Conservation (phyloP, 495 filamentous ascomycete species). For the Talaromyces thailandensis region DNA sequence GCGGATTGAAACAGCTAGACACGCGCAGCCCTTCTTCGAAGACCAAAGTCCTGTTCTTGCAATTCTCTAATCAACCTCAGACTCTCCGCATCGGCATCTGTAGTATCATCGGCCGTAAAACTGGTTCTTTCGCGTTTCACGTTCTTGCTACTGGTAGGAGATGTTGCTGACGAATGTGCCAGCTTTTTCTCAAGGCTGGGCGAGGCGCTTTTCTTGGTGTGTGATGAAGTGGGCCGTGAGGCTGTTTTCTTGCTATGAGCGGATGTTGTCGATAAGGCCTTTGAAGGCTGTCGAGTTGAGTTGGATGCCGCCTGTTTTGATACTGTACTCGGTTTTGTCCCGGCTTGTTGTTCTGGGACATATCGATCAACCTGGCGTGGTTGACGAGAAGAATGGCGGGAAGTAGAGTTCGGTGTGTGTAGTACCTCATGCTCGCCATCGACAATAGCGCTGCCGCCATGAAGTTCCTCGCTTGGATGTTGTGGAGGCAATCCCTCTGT, state of each 20-base stretch:
- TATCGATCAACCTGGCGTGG: slow-evolving; percentile 37
- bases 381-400: slow-evolving; percentile 42
- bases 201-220: slow-evolving; percentile 34
- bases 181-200: slow-evolving; percentile 26
- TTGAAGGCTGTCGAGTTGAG: slow-evolving; percentile 9
- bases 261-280: slow-evolving; percentile 23
- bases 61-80: slow-evolving; percentile 47
- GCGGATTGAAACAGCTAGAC: slow-evolving; percentile 5
- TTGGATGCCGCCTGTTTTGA: slow-evolving; percentile 13
- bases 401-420: slow-evolving; percentile 38
- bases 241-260: slow-evolving; percentile 26
- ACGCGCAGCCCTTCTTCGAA: slow-evolving; percentile 38
- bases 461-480: slow-evolving; percentile 12
- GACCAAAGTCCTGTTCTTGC: slow-evolving; percentile 49
- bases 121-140: slow-evolving; percentile 15
- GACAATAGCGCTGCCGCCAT: slow-evolving; percentile 15
- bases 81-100: slow-evolving; percentile 42
- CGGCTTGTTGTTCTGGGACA: slow-evolving; percentile 25
- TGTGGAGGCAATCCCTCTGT: slow-evolving; percentile 26
- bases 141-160: slow-evolving; percentile 16
- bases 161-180: slow-evolving; percentile 18
- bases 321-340: slow-evolving; percentile 20
- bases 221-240: slow-evolving; percentile 35
- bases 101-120: slow-evolving; percentile 13
- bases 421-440: slow-evolving; percentile 29